phyloP scores from a whole-genome alignment of 2,329 filamentous ascomycete genomes.

The Torrubiella hemipterigena region DNA sequence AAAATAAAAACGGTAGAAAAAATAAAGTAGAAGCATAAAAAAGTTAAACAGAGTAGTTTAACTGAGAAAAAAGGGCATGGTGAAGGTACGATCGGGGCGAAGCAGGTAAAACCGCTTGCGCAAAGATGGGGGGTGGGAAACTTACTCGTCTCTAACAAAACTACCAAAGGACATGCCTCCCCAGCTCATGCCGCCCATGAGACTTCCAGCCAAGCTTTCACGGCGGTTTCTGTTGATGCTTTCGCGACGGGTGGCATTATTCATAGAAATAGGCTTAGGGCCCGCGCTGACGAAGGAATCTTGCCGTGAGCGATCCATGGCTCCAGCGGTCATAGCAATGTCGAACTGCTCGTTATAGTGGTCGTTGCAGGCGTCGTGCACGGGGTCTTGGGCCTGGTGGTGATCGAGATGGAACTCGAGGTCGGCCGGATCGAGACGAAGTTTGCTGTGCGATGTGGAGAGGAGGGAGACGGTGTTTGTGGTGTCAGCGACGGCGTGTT shows the following conservation, averaged over 20 bases:
- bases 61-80: slow-evolving; percentile 1
- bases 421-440: slow-evolving; percentile 13
- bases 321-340: slow-evolving; percentile 50
- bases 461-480: slow-evolving; percentile 12
- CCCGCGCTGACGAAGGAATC: slow-evolving; percentile 56
- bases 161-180: slow-evolving; percentile 92
- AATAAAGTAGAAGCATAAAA: slow-evolving; percentile 1
- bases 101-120: slow-evolving; percentile 8
- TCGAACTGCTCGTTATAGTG: slow-evolving; percentile 27
- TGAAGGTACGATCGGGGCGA: neutral
- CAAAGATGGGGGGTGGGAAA: slow-evolving; percentile 13
- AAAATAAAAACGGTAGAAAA: too few relatives aligned
- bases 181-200: slow-evolving; percentile 87
- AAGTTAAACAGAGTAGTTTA: slow-evolving; percentile 2
- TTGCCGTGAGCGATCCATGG: slow-evolving; percentile 45
- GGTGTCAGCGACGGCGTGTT: slow-evolving; percentile 12
- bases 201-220: slow-evolving; percentile 51
- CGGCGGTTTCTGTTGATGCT: slow-evolving; percentile 43
- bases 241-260: slow-evolving; percentile 47
- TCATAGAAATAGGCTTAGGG: slow-evolving; percentile 55
- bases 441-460: slow-evolving; percentile 12
- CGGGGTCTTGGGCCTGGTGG: slow-evolving; percentile 9
- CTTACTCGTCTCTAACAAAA: slow-evolving; percentile 97
- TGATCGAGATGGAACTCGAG: slow-evolving; percentile 4
- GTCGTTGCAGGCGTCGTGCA: slow-evolving; percentile 18